phyloP scores from a whole-genome alignment of 768 basidiomycete genomes.

The Lepiota venenata region DNA sequence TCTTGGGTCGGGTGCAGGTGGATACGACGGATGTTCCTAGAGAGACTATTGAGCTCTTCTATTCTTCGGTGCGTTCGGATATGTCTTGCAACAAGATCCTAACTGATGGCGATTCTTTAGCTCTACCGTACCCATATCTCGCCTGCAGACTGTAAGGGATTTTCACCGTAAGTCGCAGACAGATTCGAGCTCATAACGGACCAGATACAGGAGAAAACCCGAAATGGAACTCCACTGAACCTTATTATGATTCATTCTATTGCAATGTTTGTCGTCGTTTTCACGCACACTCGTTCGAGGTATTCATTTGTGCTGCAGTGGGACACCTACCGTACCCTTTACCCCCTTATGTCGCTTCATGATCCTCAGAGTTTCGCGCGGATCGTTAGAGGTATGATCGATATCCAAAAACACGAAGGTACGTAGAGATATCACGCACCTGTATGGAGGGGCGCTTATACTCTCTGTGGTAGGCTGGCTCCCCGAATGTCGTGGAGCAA shows the following conservation, averaged over 20 bases:
- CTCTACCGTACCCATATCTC: slow-evolving; percentile 61
- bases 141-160: slow-evolving; percentile 56
- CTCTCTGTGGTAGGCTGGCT: slow-evolving; percentile 47
- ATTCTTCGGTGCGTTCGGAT: slow-evolving; percentile 45
- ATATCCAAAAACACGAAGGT: slow-evolving; percentile 68
- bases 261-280: slow-evolving; percentile 48
- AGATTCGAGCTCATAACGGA: not conserved
- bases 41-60: slow-evolving; percentile 54
- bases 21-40: slow-evolving; percentile 41
- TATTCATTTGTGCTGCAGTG: slow-evolving; percentile 32
- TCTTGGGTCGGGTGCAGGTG: slow-evolving; percentile 52
- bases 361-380: slow-evolving; percentile 56
- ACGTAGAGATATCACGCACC: not conserved
- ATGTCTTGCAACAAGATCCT: not conserved
- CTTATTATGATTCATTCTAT: slow-evolving; percentile 66
- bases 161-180: not conserved
- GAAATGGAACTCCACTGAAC: slow-evolving; percentile 59
- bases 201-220: slow-evolving; percentile 64
- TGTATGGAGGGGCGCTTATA: not conserved
- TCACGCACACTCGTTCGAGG: not conserved
- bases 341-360: slow-evolving; percentile 60
- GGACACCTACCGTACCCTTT: slow-evolving; percentile 65
- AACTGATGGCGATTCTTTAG: slow-evolving; percentile 19
- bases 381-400: slow-evolving; percentile 63
- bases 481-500: slow-evolving; percentile 60